Evolutionary conservation across 768 basidiomycete species (phyloP), one percentile per base, ranked within the genome.

Genomic region (Lactarius hatsudake): DNA sequence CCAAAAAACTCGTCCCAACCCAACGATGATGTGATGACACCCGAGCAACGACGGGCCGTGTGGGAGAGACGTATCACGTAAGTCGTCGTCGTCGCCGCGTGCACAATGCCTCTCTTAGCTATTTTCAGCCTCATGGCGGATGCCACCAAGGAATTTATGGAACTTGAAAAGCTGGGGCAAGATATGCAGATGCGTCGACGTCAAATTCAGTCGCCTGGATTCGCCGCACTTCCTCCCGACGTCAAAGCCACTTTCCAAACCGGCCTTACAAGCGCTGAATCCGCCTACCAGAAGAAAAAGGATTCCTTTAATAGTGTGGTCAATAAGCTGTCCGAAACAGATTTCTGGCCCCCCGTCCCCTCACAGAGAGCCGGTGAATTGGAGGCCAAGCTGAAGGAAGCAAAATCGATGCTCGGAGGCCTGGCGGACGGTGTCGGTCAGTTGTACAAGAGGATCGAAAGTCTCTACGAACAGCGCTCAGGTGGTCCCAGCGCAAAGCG

Each of bases 41-140:
- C 73, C 26, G 78, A 78, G 4, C 79, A 82, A 59, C 79, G 77
- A 57, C 74, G 74, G n/a, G 69, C 65, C 30, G 71, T 76, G 53
- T 82, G 81, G 81, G 73, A 77, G 42, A 75, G 78, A 43, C 80
- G 81, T 32, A 74, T 82, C 42, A 76, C 77, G 81, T 82, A 68
- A 55, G 81, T 70, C 45, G 57, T 38, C 23, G 28, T n/a, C 43
- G 13, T 30, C 18, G 3, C 45, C 1, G 12, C 23, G 3, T 58
- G n/a, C 15, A 36, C 54, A 43, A 26, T 30, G 17, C 20, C 18
- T 60, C 38, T 51, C 34, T 65, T n/a, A 45, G 15, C 12, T 53
- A 12, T 30, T 40, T n/a, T 34, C 61, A 82, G 82, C 53, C 63
- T 78, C 43, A 72, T 83, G 65, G 75, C 79, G 12, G 70, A 70